Conservation (phyloP, 495 filamentous ascomycete species). For the Penicillium coffeae region DNA sequence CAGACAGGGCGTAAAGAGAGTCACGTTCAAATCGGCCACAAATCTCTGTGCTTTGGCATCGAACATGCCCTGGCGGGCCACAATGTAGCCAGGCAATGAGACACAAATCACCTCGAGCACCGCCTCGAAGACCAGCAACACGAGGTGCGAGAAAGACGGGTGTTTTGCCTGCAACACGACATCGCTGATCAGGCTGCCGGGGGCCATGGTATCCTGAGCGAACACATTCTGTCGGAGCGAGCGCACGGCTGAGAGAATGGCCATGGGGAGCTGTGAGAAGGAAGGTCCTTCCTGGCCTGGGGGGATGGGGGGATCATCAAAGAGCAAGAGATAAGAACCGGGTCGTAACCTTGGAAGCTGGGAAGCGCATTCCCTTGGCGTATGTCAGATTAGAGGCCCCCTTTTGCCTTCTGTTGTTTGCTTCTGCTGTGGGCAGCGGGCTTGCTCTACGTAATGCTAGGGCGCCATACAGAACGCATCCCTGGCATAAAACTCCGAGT, state of each 20-base stretch:
- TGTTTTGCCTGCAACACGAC: slow-evolving; percentile 45
- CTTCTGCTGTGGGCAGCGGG: too few relatives aligned
- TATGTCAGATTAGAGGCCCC: not conserved
- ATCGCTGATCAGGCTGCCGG: slow-evolving; percentile 26
- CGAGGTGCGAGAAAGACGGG: slow-evolving; percentile 67
- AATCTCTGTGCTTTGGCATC: slow-evolving; percentile 94
- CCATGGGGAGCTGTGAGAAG: slow-evolving; percentile 29
- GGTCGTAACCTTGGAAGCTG: not conserved
- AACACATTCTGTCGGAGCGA: slow-evolving; percentile 56
- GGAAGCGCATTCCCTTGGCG: slow-evolving; percentile 4
- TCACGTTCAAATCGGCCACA: slow-evolving; percentile 89
- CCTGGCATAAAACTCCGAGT: too few relatives aligned
- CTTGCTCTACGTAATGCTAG: too few relatives aligned
- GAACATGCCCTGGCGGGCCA: slow-evolving; percentile 85
- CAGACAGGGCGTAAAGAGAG: slow-evolving; percentile 91
- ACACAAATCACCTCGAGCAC: slow-evolving; percentile 96
- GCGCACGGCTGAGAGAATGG: slow-evolving; percentile 57
- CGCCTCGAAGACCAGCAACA: slow-evolving; percentile 90
- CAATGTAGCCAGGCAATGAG: slow-evolving; percentile 89
- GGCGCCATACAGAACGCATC: too few relatives aligned
- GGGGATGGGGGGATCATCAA: slow-evolving; percentile 1
- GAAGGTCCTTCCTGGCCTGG: slow-evolving; percentile 1
- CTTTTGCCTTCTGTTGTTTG: not conserved
- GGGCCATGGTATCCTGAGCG: slow-evolving; percentile 31
- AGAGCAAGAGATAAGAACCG: not conserved